A percentile compares a stretch with the other conserved stretches of the same genome.
phyloP scores from a whole-genome alignment of 495 filamentous ascomycete genomes.

The Tetracladium setigerum region DNA sequence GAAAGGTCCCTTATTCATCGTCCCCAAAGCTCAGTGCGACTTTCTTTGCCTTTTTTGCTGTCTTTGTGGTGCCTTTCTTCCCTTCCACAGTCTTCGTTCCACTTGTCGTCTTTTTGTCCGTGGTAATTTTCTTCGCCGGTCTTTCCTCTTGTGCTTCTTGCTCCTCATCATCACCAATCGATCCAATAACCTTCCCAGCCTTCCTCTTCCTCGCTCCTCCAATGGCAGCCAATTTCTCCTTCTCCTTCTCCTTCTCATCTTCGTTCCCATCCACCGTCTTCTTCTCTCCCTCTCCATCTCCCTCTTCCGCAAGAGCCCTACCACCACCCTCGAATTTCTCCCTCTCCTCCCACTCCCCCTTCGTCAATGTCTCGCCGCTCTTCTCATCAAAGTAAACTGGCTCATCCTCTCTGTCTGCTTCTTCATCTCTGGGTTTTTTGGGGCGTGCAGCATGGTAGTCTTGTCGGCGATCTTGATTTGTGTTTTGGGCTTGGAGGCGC shows the following conservation, averaged over 20 bases:
- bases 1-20: constrained; percentile 24
- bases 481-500: constrained; percentile 36
- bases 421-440: constrained; percentile 17
- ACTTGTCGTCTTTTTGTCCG: neutral
- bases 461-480: constrained; percentile 21
- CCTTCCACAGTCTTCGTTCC: constrained; percentile 9
- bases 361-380: constrained; percentile 30
- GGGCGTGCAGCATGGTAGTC: constrained; percentile 21
- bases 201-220: constrained; percentile 41
- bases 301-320: neutral
- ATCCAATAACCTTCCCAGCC: constrained; percentile 37
- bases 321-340: constrained; percentile 6
- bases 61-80: constrained; percentile 22
- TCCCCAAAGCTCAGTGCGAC: constrained; percentile 53
- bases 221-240: constrained; percentile 28
- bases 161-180: constrained; percentile 16
- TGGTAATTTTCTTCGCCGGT: neutral
- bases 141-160: constrained; percentile 7
- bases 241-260: constrained; percentile 14
- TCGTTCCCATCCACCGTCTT: constrained; percentile 3
- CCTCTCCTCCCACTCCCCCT: constrained; percentile 22
- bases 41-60: constrained; percentile 44
- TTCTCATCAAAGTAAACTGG: constrained; percentile 31
- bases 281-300: constrained; percentile 1
- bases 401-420: constrained; percentile 26